A percentile compares a stretch with the other conserved stretches of the same genome.
Evolutionary conservation across 352 stramenopile species (phyloP).

Genomic region (Bremia lactucae): DNA sequence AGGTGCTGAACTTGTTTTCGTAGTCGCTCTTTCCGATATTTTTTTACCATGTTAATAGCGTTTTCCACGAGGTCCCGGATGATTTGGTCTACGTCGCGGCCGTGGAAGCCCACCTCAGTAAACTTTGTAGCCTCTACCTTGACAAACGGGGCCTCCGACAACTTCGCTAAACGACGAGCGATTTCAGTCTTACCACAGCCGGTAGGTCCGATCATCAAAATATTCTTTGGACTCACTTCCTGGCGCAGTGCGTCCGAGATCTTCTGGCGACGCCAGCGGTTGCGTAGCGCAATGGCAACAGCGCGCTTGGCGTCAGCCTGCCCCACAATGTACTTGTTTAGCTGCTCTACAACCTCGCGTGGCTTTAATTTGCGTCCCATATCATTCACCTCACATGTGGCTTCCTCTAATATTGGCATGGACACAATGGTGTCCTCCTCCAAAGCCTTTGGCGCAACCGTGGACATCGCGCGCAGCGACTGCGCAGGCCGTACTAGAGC

Average conservation of each 20-base stretch:
- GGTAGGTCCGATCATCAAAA: conserved; percentile 98
- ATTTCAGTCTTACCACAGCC: conserved; percentile 99
- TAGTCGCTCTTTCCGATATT: conserved; percentile 88
- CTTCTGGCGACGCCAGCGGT: conserved; percentile 95
- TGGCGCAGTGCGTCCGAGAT: conserved; percentile 86
- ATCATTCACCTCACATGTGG: conserved; percentile 26
- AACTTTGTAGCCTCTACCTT: conserved; percentile 99
- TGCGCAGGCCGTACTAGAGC: conserved; percentile 7
- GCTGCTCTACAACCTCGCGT: conserved; percentile 88
- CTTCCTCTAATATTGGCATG: conserved; percentile 22
- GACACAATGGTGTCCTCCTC: conserved; percentile 20
- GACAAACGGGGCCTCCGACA: conserved; percentile 95
- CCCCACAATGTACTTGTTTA: conserved; percentile 97
- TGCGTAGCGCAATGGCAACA: conserved; percentile 96
- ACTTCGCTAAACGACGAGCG: conserved; percentile 91
- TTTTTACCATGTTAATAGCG: conserved; percentile 93
- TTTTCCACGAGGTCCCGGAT: conserved; percentile 98
- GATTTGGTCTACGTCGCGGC: conserved; percentile 98
- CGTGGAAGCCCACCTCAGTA: conserved; percentile 99
- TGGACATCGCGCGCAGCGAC: conserved; percentile 21
- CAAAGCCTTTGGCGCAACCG: conserved; percentile 19
- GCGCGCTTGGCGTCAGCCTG: conserved; percentile 95
- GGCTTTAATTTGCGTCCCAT: conserved; percentile 85
- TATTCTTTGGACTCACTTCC: conserved; percentile 98
- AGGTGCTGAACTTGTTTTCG: conserved; percentile 86